Evolutionary conservation across 2,329 filamentous ascomycete species (phyloP).

Genomic region (Diplodia mutila): DNA sequence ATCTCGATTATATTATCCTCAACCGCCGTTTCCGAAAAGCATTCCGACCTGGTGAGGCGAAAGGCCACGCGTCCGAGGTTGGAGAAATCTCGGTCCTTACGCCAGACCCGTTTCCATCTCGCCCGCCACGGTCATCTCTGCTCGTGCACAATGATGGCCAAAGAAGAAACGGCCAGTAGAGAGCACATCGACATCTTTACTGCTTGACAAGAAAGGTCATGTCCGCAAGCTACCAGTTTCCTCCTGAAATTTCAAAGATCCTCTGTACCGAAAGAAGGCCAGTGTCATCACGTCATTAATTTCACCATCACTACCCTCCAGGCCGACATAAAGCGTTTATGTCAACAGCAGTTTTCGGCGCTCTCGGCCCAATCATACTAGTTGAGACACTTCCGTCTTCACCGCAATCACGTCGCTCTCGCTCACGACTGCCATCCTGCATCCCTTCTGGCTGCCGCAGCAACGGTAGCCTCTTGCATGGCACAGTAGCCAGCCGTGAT

Average conservation of each 20-base stretch:
- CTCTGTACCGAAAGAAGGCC: conserved; percentile 34
- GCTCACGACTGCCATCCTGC: conserved; percentile 46
- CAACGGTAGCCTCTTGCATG: conserved; percentile 34
- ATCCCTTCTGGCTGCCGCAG: conserved; percentile 43
- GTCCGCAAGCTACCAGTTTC: conserved; percentile 32
- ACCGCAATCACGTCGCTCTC: conserved; percentile 32
- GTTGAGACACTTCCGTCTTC: background rate
- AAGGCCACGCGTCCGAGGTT: too few relatives aligned
- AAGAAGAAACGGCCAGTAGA: too few relatives aligned
- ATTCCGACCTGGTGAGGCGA: background rate
- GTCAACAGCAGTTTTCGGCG: background rate
- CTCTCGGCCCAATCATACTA: background rate
- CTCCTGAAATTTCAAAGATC: conserved; percentile 30
- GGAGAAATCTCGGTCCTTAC: background rate
- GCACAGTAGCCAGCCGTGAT: background rate
- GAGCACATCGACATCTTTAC: too few relatives aligned
- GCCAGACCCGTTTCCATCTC: background rate
- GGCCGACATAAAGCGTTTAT: background rate
- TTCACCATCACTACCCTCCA: too few relatives aligned
- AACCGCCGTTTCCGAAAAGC: conserved; percentile 5
- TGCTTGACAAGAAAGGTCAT: conserved; percentile 29
- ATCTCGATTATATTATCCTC: too few relatives aligned
- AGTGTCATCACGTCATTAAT: conserved; percentile 30
- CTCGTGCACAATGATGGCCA: too few relatives aligned
- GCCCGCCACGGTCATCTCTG: too few relatives aligned